Evolutionary conservation across 805 yeast species (phyloP).

Genomic region (Maudiozyma bulderi): DNA sequence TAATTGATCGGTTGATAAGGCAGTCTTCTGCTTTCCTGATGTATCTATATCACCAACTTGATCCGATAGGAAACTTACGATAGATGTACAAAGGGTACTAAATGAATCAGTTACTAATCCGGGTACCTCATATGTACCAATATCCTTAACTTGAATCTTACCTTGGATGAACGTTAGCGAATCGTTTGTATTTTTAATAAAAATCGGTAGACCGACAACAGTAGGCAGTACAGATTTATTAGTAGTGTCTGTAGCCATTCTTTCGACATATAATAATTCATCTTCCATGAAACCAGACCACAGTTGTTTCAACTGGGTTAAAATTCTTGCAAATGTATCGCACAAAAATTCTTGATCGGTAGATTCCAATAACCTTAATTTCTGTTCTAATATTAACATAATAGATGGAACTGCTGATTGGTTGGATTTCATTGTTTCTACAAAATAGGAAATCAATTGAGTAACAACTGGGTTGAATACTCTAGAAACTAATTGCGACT

Average conservation of each 20-base stretch:
- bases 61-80: constrained; percentile 3
- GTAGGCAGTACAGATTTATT: constrained; percentile 35
- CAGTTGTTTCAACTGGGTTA: constrained; percentile 39
- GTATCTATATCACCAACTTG: not conserved
- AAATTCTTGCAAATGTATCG: constrained; percentile 40
- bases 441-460: constrained; percentile 22
- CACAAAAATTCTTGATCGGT: constrained; percentile 58
- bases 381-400: constrained; percentile 33
- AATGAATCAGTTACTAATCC: constrained; percentile 1
- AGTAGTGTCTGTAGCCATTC: constrained; percentile 24
- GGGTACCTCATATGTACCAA: constrained; percentile 2
- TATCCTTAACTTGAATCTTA: not conserved
- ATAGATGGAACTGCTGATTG: constrained; percentile 36
- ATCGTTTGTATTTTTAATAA: constrained; percentile 29
- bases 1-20: constrained; percentile 12
- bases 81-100: constrained; percentile 2
- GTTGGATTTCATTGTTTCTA: constrained; percentile 31
- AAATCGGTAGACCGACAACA: constrained; percentile 40
- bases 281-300: constrained; percentile 54
- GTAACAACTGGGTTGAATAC: constrained; percentile 34
- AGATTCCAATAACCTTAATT: constrained; percentile 30
- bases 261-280: constrained; percentile 41
- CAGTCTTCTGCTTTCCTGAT: not conserved
- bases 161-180: constrained; percentile 25
- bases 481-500: constrained; percentile 36